These are phyloP conservation scores for Trypanosoma melophagium DNA, from an alignment of 208 protist species.

Conservation along the genomic window DNA sequence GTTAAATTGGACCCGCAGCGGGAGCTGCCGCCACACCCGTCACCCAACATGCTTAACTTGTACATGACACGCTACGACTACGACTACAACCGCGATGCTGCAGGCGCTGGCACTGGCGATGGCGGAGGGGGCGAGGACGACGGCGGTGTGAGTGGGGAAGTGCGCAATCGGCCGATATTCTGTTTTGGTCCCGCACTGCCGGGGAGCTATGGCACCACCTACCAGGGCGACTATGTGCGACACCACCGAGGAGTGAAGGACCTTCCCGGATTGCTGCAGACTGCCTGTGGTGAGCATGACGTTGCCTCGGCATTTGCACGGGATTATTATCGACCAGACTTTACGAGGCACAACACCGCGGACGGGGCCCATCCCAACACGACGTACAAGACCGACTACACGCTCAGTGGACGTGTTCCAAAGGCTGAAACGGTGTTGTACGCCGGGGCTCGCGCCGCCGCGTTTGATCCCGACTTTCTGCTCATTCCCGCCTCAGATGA, in stretches of 20 bases:
- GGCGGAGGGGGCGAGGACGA: constrained; percentile 7
- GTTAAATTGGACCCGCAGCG: background rate
- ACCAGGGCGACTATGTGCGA: constrained; percentile 54
- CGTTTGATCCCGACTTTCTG: constrained; percentile 65
- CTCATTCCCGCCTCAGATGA: constrained; percentile 33
- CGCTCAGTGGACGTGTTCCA: constrained; percentile 24
- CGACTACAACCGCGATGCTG: constrained; percentile 76
- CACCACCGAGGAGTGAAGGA: constrained; percentile 36
- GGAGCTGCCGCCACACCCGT: constrained; percentile 49
- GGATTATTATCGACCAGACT: constrained; percentile 35
- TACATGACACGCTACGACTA: constrained; percentile 90
- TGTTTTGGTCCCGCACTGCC: constrained; percentile 27
- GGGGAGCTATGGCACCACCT: constrained; percentile 46
- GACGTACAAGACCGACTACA: constrained; percentile 68
- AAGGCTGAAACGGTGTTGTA: constrained; percentile 38
- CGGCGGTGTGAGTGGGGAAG: constrained; percentile 60
- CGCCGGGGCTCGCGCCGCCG: constrained; percentile 40
- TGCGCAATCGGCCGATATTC: constrained; percentile 76
- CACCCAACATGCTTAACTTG: constrained; percentile 72
- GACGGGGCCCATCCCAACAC: constrained; percentile 52
- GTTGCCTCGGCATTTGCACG: constrained; percentile 35
- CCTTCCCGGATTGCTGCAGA: constrained; percentile 11
- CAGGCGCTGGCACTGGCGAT: background rate
- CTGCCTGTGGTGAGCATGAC: constrained; percentile 22
- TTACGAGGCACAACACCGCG: constrained; percentile 41